A percentile compares a stretch with the other conserved stretches of the same genome.
Evolutionary conservation across 225 moss, liverwort and hornwort species (phyloP).

Genomic region (Rhytidiadelphus loreus): DNA sequence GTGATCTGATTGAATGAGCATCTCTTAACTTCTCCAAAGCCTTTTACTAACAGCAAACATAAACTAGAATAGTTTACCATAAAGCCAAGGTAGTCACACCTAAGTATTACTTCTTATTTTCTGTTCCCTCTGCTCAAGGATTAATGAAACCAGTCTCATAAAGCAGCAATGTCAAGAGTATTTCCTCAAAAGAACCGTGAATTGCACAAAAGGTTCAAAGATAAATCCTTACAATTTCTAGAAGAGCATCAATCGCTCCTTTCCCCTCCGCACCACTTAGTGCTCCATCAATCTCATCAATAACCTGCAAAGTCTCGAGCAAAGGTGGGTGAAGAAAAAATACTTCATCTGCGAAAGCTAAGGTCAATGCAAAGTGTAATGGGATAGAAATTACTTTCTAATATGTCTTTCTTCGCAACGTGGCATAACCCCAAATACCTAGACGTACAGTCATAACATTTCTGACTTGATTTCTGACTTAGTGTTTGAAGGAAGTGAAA

Average conservation of each 20-base stretch:
- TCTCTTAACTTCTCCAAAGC: background rate
- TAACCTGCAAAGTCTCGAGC: conserved; percentile 34
- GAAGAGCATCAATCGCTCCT: conserved; percentile 74
- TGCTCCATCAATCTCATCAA: conserved; percentile 97
- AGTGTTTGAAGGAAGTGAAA: background rate
- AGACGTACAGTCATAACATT: background rate
- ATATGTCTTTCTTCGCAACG: background rate
- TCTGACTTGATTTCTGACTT: background rate
- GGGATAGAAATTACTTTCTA: background rate
- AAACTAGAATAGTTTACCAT: background rate
- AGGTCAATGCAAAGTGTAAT: background rate
- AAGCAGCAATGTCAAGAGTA: background rate
- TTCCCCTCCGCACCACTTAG: conserved; percentile 78
- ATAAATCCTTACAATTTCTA: conserved; percentile 62
- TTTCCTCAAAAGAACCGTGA: background rate
- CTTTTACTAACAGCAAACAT: background rate
- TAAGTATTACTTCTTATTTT: background rate
- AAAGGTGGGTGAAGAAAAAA: background rate
- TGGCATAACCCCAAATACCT: background rate
- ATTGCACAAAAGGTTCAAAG: background rate
- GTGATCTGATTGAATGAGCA: background rate
- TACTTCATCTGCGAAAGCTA: background rate
- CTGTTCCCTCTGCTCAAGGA: background rate
- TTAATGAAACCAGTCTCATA: background rate
- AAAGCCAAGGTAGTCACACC: background rate